These are phyloP conservation scores for Trichoderma koningiopsis DNA, from an alignment of 2,329 filamentous ascomycete genomes.

Conservation along the genomic window DNA sequence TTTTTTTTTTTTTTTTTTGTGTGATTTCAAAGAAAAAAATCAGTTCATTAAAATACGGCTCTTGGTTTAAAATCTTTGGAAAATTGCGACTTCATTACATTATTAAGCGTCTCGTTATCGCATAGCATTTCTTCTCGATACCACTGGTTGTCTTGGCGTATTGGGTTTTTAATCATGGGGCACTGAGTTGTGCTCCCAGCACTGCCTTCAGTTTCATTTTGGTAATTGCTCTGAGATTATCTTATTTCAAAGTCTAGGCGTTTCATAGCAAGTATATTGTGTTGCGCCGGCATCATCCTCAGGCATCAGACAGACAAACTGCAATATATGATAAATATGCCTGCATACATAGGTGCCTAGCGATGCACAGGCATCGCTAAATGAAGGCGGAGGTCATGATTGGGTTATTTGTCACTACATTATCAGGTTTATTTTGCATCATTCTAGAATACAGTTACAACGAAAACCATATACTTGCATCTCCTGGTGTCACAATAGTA, in stretches of 20 bases:
- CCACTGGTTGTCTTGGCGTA: slow-evolving; percentile 40
- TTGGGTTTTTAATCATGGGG: slow-evolving; percentile 21
- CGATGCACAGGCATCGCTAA: slow-evolving; percentile 17
- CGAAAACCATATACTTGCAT: neutral
- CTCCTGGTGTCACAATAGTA: neutral
- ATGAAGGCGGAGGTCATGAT: neutral
- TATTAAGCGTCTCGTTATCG: slow-evolving; percentile 46
- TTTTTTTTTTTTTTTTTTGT: too few relatives aligned
- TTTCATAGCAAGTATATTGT: neutral
- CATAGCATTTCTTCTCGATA: slow-evolving; percentile 49
- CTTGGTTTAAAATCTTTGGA: slow-evolving; percentile 36
- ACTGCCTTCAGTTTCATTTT: neutral
- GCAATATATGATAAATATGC: slow-evolving; percentile 22
- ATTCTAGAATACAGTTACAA: slow-evolving; percentile 15
- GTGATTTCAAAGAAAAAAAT: too few relatives aligned
- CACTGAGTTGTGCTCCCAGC: slow-evolving; percentile 2
- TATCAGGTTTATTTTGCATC: slow-evolving; percentile 12
- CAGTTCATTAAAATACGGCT: slow-evolving; percentile 21
- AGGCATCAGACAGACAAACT: neutral
- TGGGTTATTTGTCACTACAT: slow-evolving; percentile 21
- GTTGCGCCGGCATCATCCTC: neutral
- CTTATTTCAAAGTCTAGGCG: neutral
- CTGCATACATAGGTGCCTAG: slow-evolving; percentile 5
- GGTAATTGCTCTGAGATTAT: slow-evolving; percentile 1
- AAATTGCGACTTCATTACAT: slow-evolving; percentile 45